These are phyloP conservation scores for Talaromyces thailandensis DNA, from an alignment of 495 filamentous ascomycete genomes.

Conservation along the genomic window DNA sequence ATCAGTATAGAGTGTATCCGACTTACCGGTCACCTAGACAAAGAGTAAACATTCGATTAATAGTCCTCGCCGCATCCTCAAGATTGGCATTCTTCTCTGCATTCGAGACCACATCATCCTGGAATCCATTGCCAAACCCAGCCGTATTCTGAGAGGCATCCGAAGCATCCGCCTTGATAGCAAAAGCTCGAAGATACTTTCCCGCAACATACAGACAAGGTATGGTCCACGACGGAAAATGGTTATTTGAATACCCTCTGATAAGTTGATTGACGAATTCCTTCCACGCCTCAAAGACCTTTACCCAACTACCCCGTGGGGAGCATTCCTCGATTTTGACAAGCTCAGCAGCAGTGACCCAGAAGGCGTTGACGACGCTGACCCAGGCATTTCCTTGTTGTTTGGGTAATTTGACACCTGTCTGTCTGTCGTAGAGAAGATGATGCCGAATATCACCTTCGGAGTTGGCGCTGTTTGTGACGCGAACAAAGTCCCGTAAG, in stretches of 20 bases:
- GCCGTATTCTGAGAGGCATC: conserved; percentile 31
- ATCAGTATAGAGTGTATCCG: conserved; percentile 1
- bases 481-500: conserved; percentile 51
- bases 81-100: conserved; percentile 67
- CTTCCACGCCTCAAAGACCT: conserved; percentile 79
- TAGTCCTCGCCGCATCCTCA: conserved; percentile 78
- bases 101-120: conserved; percentile 69
- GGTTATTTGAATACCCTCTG: conserved; percentile 60
- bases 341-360: conserved; percentile 67
- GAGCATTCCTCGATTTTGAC: conserved; percentile 40
- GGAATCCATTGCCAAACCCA: conserved; percentile 42
- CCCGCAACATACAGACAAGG: conserved; percentile 79
- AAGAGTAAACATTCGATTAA: conserved; percentile 81
- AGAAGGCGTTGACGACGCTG: conserved; percentile 74
- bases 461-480: conserved; percentile 49
- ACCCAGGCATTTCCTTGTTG: conserved; percentile 67
- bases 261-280: conserved; percentile 60
- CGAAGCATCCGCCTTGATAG: conserved; percentile 71
- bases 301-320: conserved; percentile 52
- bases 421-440: conserved; percentile 46
- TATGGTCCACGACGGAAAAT: conserved; percentile 77
- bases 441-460: conserved; percentile 51
- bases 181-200: conserved; percentile 76
- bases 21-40: conserved; percentile 83
- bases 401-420: conserved; percentile 40